Evolutionary conservation across 1,284 basidiomycete species (phyloP).

Genomic region (Heimioporus retisporus): DNA sequence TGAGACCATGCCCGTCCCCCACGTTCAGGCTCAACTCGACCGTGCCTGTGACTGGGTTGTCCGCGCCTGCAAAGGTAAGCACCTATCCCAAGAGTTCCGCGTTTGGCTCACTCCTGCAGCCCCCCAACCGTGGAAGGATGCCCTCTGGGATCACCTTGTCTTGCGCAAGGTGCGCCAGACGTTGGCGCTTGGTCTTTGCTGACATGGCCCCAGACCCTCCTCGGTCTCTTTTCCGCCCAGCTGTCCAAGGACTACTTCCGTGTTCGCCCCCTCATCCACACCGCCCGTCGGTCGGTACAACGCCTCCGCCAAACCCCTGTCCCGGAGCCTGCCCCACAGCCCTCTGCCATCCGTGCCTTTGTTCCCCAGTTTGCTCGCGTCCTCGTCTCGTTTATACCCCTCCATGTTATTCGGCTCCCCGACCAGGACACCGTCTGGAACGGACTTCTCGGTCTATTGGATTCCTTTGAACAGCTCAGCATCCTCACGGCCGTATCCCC

Average conservation of each 20-base stretch:
- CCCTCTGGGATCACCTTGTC: constrained; percentile 62
- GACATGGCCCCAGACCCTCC: constrained; percentile 39
- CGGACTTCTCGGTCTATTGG: constrained; percentile 59
- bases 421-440: constrained; percentile 63
- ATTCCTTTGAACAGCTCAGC: constrained; percentile 67
- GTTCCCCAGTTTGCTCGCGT: constrained; percentile 77
- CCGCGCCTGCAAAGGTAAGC: constrained; percentile 52
- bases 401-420: constrained; percentile 66
- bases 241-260: constrained; percentile 37
- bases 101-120: constrained; percentile 39
- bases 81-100: background rate
- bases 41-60: constrained; percentile 66
- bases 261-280: constrained; percentile 24
- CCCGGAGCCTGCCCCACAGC: constrained; percentile 52
- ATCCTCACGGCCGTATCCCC: constrained; percentile 55
- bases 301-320: constrained; percentile 30
- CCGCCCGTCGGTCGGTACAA: constrained; percentile 34
- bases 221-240: constrained; percentile 61
- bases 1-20: constrained; percentile 72
- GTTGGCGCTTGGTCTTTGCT: no score
- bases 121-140: constrained; percentile 55
- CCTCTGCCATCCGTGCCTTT: constrained; percentile 67
- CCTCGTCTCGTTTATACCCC: no score
- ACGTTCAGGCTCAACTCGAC: constrained; percentile 70
- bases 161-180: constrained; percentile 68